phyloP scores from a whole-genome alignment of 2,329 filamentous ascomycete species.

The Tolypocladium amazonense region DNA sequence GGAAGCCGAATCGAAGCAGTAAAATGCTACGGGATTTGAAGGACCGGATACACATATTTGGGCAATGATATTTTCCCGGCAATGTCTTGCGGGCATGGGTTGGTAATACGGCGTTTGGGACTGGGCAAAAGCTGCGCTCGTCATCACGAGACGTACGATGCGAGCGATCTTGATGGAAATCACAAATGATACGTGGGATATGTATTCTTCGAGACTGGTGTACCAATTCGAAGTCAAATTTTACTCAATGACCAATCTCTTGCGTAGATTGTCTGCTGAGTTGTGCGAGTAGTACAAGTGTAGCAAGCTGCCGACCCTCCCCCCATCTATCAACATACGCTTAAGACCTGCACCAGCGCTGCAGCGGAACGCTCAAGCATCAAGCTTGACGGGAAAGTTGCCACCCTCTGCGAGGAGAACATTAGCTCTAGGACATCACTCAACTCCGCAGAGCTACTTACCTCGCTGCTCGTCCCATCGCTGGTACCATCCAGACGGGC shows the following conservation, averaged over 20 bases:
- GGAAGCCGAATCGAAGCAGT: constrained; percentile 20
- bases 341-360: constrained; percentile 8
- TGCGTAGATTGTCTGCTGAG: constrained; percentile 17
- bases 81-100: neutral
- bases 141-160: neutral
- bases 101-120: constrained; percentile 1
- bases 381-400: constrained; percentile 57
- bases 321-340: constrained; percentile 13
- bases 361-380: constrained; percentile 34
- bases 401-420: constrained; percentile 43
- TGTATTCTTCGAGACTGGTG: neutral
- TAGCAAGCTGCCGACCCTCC: constrained; percentile 19
- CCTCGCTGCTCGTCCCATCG: constrained; percentile 97
- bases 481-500: constrained; percentile 87
- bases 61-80: neutral
- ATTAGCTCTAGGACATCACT: constrained; percentile 11
- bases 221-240: neutral
- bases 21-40: neutral
- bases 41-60: too few relatives aligned
- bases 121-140: neutral
- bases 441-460: constrained; percentile 35
- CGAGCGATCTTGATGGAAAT: neutral
- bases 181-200: constrained; percentile 1
- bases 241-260: constrained; percentile 8
- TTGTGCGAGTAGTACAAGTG: constrained; percentile 25